Evolutionary conservation across 495 filamentous ascomycete genomes (phyloP).

Genomic region (Xeromyces bisporus): DNA sequence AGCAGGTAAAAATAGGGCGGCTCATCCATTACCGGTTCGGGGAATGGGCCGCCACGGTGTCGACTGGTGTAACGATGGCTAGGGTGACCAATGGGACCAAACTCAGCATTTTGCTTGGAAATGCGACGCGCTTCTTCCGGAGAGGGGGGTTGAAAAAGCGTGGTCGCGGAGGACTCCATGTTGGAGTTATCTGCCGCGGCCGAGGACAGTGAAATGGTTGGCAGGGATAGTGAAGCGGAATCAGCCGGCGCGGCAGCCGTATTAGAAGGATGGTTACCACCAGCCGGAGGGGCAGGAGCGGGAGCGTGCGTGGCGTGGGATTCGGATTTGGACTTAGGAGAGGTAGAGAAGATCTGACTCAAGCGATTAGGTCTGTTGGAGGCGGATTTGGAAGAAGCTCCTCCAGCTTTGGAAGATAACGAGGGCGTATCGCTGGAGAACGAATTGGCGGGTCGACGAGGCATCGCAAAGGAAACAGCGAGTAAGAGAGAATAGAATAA

Average conservation of each 20-base stretch:
- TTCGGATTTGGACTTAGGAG: slow-evolving; percentile 37
- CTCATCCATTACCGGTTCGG: slow-evolving; percentile 79
- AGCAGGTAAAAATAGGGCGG: slow-evolving; percentile 92
- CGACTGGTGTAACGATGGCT: slow-evolving; percentile 76
- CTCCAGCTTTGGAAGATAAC: slow-evolving; percentile 29
- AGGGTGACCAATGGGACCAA: slow-evolving; percentile 65
- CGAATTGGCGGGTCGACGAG: slow-evolving; percentile 35
- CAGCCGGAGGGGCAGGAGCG: slow-evolving; percentile 40
- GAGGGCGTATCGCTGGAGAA: slow-evolving; percentile 31
- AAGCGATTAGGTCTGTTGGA: slow-evolving; percentile 51
- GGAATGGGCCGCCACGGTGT: slow-evolving; percentile 60
- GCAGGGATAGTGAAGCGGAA: slow-evolving; percentile 59
- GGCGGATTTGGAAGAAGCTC: slow-evolving; percentile 25
- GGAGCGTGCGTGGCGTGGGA: slow-evolving; percentile 34
- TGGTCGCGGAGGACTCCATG: slow-evolving; percentile 57
- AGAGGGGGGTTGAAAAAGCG: slow-evolving; percentile 82
- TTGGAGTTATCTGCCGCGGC: slow-evolving; percentile 64
- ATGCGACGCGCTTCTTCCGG: slow-evolving; percentile 60
- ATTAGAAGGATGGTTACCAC: slow-evolving; percentile 36
- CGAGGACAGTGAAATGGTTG: slow-evolving; percentile 83
- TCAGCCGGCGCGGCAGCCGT: slow-evolving; percentile 45
- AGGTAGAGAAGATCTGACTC: slow-evolving; percentile 39
- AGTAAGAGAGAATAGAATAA: slow-evolving; percentile 9
- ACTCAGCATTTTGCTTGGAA: slow-evolving; percentile 74
- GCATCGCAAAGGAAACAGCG: slow-evolving; percentile 34